Base-by-base conservation (phyloP, 345 rosid species). In the Camelina laxa region DNA sequence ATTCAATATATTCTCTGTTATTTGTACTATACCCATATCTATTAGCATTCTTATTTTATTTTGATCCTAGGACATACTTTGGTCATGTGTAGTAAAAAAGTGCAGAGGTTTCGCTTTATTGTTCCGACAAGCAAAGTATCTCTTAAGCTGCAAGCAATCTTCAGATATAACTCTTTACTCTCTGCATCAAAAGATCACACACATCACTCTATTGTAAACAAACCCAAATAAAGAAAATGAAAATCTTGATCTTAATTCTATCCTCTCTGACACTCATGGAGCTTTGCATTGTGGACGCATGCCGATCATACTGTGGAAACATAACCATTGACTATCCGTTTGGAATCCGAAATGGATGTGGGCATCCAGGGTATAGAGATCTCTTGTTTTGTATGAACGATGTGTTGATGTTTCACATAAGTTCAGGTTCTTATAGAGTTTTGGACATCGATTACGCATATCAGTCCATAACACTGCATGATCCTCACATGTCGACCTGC, bases 331-430 rank as follows among this genome's bases (percentile, higher is more conserved):
- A 91, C 64, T 91, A 91, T 74, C 96, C 97, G 6, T 94, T 94
- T 67, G 79, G 93, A 0, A 77, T 94, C 51, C 84, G 74, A 42
- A 67, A 75, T 15, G 98, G 98, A 35, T 94, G 97, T 70, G 97
- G 99, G 41, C 97, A 95, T 75, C 97, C 96, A 7, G 97, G 93
- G 3, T 92, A 84, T 70, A 77, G 88, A 49, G 97, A 92, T 80
- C 87, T 94, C 33, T 75, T 92, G 39, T 94, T 90, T 59, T 95
- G 97, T 85, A 83, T 92, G 67, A 90, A 90, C 35, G 91, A 90
- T 70, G 86, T 90, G 13, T 67, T 92, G 51, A 95, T 95, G 97
- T 86, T 92, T 69, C 97, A 91, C 77, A 88, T 94, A 16, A 72
- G 81, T 60, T 91, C 97, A 19, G 97, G 97, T 19, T 91, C 97